Percentiles rank a stretch among this genome's conserved stretches.
These are phyloP conservation scores for Lipomyces orientalis DNA, from an alignment of 805 yeast genomes.

Conservation along the genomic window DNA sequence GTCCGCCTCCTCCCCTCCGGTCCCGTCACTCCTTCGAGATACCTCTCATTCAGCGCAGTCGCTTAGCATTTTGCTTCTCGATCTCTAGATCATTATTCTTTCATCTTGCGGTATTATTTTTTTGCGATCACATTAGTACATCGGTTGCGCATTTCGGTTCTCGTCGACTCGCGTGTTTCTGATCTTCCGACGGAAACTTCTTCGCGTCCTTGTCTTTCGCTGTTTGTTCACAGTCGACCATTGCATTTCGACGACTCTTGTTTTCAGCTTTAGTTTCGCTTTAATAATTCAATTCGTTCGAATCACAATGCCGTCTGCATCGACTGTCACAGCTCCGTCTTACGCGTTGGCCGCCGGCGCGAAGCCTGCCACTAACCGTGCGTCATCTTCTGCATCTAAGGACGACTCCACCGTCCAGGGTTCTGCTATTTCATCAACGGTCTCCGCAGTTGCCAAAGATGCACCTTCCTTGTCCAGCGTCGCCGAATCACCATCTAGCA, in stretches of 20 bases:
- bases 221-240: constrained; percentile 2
- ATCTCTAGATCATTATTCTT: constrained; percentile 1
- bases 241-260: not conserved
- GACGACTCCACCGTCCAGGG: constrained; percentile 11
- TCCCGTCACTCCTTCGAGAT: not conserved
- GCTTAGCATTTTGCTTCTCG: not conserved
- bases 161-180: constrained; percentile 21
- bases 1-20: not conserved
- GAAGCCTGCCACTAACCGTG: constrained; percentile 39
- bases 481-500: constrained; percentile 36
- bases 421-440: constrained; percentile 9
- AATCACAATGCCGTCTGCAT: constrained; percentile 29
- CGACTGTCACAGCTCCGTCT: constrained; percentile 28
- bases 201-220: constrained; percentile 11
- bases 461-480: constrained; percentile 28
- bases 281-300: not conserved
- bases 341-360: constrained; percentile 38
- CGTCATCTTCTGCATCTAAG: constrained; percentile 32
- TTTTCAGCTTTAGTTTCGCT: not conserved
- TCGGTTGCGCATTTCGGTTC: constrained; percentile 19
- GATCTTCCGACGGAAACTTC: constrained; percentile 20
- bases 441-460: constrained; percentile 23
- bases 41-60: not conserved
- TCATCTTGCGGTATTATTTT: constrained; percentile 5
- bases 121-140: not conserved